Evolutionary conservation across 768 basidiomycete genomes (phyloP), one percentile per base, ranked within the genome.

Genomic region (Auriculariales sp.): DNA sequence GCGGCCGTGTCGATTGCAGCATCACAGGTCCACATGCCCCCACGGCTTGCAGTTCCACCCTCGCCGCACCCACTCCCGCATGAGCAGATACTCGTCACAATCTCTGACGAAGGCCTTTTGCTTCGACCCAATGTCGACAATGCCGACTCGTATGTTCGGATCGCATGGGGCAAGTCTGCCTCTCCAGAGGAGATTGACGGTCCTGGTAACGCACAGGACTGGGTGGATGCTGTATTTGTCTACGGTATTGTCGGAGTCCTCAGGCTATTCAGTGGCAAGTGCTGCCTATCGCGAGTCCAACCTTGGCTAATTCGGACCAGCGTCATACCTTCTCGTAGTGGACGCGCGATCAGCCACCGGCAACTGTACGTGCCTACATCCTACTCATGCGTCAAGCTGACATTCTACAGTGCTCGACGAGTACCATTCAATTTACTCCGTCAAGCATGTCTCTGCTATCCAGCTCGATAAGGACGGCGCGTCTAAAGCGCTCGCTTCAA

Each of bases 171-270:
- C 0, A 83, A 79, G 61, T 55, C 63, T 19, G 64, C 69, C 30
- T 66, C 64, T 52, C 63, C 85, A 9, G 75, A 78, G 57, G 76
- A 79, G 57, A 52, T 79, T 27, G 60, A 62, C 17, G 58, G 55
- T 34, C 49, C 51, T 6, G 42, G 22, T 19, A 59, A 63, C 33
- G 59, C 53, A 28, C 66, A 61, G n/a, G 57, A 57, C 24, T 61
- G 66, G 6, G 55, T 64, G 17, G 70, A 77, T 58, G 62, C 70
- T 51, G 73, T 75, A 33, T 62, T 84, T 36, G 71, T 87, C 10
- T 81, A 86, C 61, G 88, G 87, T 11, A 76, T 91, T 54, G 67
- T 89, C 36, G 87, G 87, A 14, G 67, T 85, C 15, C 58, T 91
- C 53, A 77, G 79, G 53, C 64, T 91, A 22, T 85, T 79, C 59